Conservation (phyloP, 2,329 filamentous ascomycete genomes). For the Colletotrichum ledebouriae region DNA sequence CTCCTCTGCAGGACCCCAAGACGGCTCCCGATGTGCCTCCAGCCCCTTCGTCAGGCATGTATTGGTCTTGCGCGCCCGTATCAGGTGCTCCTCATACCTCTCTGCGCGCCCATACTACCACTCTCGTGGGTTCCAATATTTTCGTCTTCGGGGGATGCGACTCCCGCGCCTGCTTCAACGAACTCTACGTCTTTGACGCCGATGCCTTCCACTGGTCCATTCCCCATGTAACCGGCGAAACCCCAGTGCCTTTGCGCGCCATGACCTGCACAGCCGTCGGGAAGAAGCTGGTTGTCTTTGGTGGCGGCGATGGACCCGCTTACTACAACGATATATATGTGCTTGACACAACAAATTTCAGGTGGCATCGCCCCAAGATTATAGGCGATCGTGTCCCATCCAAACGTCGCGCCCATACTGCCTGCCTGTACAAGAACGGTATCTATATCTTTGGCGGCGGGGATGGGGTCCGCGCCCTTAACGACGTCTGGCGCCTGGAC, state of each 20-base stretch:
- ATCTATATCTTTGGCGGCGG: constrained; percentile 81
- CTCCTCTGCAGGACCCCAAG: constrained; percentile 68
- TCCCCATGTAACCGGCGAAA: constrained; percentile 74
- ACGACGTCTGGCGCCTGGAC: constrained; percentile 80
- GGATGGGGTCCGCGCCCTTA: constrained; percentile 77
- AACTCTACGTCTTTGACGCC: constrained; percentile 77
- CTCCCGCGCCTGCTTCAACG: constrained; percentile 75
- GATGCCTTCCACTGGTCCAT: constrained; percentile 78
- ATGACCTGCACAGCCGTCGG: constrained; percentile 81
- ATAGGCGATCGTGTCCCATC: constrained; percentile 70
- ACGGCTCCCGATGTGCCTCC: constrained; percentile 71
- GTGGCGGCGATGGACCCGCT: constrained; percentile 76
- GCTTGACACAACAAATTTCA: constrained; percentile 77
- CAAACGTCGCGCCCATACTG: constrained; percentile 75
- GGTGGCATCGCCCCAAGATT: constrained; percentile 74
- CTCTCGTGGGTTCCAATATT: constrained; percentile 75
- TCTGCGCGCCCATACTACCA: constrained; percentile 76
- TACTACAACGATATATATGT: constrained; percentile 82
- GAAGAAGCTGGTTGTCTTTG: constrained; percentile 78
- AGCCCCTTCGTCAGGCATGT: constrained; percentile 78
- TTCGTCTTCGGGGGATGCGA: constrained; percentile 80
- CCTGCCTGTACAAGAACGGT: constrained; percentile 78
- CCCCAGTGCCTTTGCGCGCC: constrained; percentile 74
- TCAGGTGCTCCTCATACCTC: constrained; percentile 73
- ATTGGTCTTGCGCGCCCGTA: constrained; percentile 76